Conservation (phyloP, 2,329 filamentous ascomycete species). For the Mycogone perniciosa region DNA sequence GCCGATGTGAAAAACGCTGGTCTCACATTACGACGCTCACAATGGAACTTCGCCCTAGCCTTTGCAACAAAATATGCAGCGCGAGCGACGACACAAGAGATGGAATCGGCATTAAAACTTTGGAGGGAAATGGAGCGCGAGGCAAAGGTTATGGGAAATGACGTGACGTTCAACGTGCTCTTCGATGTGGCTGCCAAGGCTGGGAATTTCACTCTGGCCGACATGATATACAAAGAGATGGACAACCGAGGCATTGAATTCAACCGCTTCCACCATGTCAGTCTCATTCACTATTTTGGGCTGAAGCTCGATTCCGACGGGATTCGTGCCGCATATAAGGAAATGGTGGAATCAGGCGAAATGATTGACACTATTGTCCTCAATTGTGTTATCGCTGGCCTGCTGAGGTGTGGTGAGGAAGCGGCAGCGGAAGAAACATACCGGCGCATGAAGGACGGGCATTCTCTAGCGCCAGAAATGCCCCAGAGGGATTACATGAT, state of each 20-base stretch:
- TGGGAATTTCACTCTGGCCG: conserved; percentile 74
- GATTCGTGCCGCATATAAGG: conserved; percentile 69
- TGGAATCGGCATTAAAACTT: conserved; percentile 58
- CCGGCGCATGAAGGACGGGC: conserved; percentile 67
- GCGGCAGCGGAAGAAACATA: conserved; percentile 75
- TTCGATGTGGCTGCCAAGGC: conserved; percentile 85
- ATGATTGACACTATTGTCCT: conserved; percentile 82
- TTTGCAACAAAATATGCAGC: conserved; percentile 67
- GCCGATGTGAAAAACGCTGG: conserved; percentile 74
- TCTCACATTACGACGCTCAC: conserved; percentile 56
- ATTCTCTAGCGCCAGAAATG: conserved; percentile 34
- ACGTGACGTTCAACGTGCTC: conserved; percentile 87
- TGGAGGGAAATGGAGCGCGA: conserved; percentile 88
- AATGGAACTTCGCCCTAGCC: conserved; percentile 82
- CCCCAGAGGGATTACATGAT: conserved; percentile 41
- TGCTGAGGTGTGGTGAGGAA: conserved; percentile 71
- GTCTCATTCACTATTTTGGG: conserved; percentile 78
- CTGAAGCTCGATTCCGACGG: conserved; percentile 65
- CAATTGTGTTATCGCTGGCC: conserved; percentile 76
- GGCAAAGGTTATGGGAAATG: conserved; percentile 57
- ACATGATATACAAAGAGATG: conserved; percentile 83
- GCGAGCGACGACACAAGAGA: conserved; percentile 53
- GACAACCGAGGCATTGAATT: conserved; percentile 57
- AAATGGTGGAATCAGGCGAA: conserved; percentile 78
- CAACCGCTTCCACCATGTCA: conserved; percentile 76